Percentiles rank a stretch among this genome's conserved stretches.
Conservation (phyloP, 176 grass and related monocot species). For the Eragrostis curvula region DNA sequence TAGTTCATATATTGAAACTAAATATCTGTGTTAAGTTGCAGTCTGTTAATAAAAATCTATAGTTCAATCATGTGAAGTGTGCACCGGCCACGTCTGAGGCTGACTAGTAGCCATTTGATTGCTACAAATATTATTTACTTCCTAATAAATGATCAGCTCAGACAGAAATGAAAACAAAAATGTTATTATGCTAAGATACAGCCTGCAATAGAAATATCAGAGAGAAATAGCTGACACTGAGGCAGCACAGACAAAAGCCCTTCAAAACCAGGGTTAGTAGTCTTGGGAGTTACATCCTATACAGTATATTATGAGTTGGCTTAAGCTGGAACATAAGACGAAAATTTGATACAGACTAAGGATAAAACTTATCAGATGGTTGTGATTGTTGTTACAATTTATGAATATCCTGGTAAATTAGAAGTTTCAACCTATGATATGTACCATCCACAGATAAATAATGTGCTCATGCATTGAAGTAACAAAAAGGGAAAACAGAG, state of each 20-base stretch:
- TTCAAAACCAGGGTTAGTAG: constrained; percentile 8
- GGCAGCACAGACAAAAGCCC: neutral
- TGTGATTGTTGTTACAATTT: neutral
- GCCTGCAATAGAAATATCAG: constrained; percentile 20
- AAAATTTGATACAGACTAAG: constrained; percentile 12
- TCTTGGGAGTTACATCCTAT: neutral
- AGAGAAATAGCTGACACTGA: constrained; percentile 16
- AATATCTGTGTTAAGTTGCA: neutral
- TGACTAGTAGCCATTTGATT: neutral
- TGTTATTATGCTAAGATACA: neutral
- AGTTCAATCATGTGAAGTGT: constrained; percentile 4
- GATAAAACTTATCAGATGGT: neutral
- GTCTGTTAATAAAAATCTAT: neutral
- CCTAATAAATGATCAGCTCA: neutral
- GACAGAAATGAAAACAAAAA: constrained; percentile 4
- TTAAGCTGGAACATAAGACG: neutral
- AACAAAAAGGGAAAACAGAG: neutral
- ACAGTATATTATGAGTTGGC: neutral
- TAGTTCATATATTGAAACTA: neutral
- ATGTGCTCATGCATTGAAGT: neutral
- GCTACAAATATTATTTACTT: constrained; percentile 10
- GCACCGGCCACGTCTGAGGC: neutral
- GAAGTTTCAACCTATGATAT: neutral
- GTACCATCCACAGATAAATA: neutral
- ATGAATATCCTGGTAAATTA: neutral